These are phyloP conservation scores for Sphagnum tenellum DNA, from an alignment of 225 moss, liverwort and hornwort genomes.

Conservation along the genomic window DNA sequence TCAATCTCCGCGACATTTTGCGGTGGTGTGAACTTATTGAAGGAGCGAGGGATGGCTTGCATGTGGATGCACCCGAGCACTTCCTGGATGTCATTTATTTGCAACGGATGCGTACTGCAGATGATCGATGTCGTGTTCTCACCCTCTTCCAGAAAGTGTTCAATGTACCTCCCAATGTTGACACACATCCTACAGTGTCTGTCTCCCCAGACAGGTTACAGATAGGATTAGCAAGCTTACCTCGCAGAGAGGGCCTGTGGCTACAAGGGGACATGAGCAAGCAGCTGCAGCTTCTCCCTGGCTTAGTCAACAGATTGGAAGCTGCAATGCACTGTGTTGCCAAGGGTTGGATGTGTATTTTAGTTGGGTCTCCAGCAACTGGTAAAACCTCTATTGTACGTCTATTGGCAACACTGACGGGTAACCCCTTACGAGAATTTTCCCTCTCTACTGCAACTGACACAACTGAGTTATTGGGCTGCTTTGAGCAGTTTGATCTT, in stretches of 20 bases:
- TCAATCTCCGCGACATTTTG: slow-evolving; percentile 87
- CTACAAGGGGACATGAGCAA: slow-evolving; percentile 47
- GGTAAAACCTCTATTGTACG: slow-evolving; percentile 90
- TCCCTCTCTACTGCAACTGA: slow-evolving; percentile 89
- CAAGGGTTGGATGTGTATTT: slow-evolving; percentile 90
- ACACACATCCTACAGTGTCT: slow-evolving; percentile 56
- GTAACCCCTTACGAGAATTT: slow-evolving; percentile 79
- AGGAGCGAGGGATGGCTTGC: slow-evolving; percentile 14
- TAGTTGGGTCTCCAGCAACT: slow-evolving; percentile 77
- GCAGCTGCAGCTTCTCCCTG: slow-evolving; percentile 68
- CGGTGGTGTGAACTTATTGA: slow-evolving; percentile 92
- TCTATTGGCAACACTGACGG: slow-evolving; percentile 63
- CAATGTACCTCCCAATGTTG: slow-evolving; percentile 29
- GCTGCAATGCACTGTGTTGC: slow-evolving; percentile 80
- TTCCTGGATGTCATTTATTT: slow-evolving; percentile 86
- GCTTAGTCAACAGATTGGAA: slow-evolving; percentile 80
- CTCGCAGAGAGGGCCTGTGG: slow-evolving; percentile 43
- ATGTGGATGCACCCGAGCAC: slow-evolving; percentile 24
- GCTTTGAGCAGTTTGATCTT: slow-evolving; percentile 94
- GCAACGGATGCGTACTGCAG: slow-evolving; percentile 82
- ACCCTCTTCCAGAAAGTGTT: slow-evolving; percentile 65
- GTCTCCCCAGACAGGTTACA: slow-evolving; percentile 48
- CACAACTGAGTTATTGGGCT: slow-evolving; percentile 95
- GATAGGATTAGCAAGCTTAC: slow-evolving; percentile 60
- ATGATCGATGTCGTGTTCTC: slow-evolving; percentile 71